A percentile compares a stretch with the other conserved stretches of the same genome.
Conservation (phyloP, 352 stramenopile species). For the Achlya hypogyna region DNA sequence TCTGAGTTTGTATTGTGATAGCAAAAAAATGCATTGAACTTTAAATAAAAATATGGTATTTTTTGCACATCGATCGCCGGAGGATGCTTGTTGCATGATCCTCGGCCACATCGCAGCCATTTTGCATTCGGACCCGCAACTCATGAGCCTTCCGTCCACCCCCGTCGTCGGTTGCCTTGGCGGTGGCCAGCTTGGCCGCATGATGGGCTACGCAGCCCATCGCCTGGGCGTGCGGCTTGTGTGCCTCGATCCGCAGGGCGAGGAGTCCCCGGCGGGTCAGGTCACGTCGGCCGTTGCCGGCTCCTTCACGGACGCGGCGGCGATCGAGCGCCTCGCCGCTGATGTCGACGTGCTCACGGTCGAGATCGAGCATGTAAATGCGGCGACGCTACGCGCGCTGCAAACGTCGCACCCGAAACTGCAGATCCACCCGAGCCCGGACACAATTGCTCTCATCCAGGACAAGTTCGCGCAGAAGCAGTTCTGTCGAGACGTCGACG, state of each 20-base stretch:
- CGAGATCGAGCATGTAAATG: conserved; percentile 99
- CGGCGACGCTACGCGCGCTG: conserved; percentile 73
- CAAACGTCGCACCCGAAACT: conserved; percentile 72
- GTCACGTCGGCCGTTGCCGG: conserved; percentile 58
- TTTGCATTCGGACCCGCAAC: not conserved
- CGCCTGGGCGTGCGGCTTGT: conserved; percentile 89
- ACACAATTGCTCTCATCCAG: conserved; percentile 93
- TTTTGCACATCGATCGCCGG: not conserved
- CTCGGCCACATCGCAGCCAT: not conserved
- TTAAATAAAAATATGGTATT: not conserved
- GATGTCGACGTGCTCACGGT: conserved; percentile 93
- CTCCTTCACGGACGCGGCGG: conserved; percentile 57
- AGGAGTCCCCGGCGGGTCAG: conserved; percentile 58
- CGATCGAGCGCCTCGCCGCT: conserved; percentile 59
- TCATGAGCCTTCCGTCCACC: conserved; percentile 13
- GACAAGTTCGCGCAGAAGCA: conserved; percentile 97
- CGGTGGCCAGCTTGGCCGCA: conserved; percentile 95
- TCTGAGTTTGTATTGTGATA: not conserved
- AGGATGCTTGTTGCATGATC: not conserved
- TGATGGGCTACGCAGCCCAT: conserved; percentile 96
- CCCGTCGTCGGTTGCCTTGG: conserved; percentile 88
- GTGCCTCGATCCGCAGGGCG: conserved; percentile 89
- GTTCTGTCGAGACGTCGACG: conserved; percentile 44
- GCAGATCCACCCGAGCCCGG: conserved; percentile 81
- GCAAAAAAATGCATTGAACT: not conserved